Base-by-base conservation (phyloP, 2,329 filamentous ascomycete genomes). In the Aureobasidium lini region DNA sequence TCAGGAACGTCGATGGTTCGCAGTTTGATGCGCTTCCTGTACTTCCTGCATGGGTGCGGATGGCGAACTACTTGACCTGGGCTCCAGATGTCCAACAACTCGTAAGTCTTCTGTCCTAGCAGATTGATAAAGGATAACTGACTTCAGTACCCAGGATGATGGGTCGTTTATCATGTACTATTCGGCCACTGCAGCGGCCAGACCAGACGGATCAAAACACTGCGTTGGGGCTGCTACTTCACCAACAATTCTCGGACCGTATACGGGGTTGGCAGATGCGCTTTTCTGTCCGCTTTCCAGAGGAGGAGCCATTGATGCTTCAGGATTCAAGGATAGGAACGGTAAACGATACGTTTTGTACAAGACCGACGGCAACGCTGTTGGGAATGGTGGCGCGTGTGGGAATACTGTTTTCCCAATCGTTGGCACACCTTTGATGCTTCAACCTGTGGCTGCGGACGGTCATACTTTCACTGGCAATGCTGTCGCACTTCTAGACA, bases 31-130 rank as follows among this genome's bases (percentile, higher is more conserved):
- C 80, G 2, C 72, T 87, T n/a, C 81, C 82, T 0, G 69, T 72
- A 6, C 62, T 79, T 6, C 77, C 77, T 1, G 65, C 72, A 6
- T 87, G 84, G 84, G 80, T 70, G 2, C 61, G 68, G n/a, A 59
- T 80, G 34, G 78, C 74, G 4, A 77, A 77, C 1, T 68, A 69
- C 4, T 77, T 82, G 59, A 81, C 80, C 29, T 87, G 83, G 83
- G 84, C 84, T 0, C 84, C 84, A 9, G 83, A 86, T 66, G 81
- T 87, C 6, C 73, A 78, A 11, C 71, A 70, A 58, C 70, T 84
- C 32, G 68, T 62, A 57, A 58, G 63, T 61, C 18, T 34, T 16
- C 16, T 16, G n/a, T 60, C 13, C 15, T 44, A 36, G 11, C 13
- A 6, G 6, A 15, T 8, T 28, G 11, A 3, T 18, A 3, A 3